Percentiles rank a stretch among this genome's conserved stretches.
Conservation (phyloP, 495 filamentous ascomycete species). For the Penicillium atrosanguineum region DNA sequence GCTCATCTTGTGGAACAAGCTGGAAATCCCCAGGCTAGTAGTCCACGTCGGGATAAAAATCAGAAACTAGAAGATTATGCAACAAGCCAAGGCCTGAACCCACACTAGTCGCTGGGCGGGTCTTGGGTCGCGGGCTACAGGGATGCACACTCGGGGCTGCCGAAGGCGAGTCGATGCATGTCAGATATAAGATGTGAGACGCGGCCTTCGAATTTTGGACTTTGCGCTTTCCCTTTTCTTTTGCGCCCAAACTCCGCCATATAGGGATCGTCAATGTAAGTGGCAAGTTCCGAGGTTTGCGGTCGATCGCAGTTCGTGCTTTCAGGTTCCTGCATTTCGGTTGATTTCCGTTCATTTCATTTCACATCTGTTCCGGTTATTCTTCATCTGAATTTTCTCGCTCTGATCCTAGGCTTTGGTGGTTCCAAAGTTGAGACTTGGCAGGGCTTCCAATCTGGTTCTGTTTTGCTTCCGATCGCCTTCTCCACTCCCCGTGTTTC, state of each 20-base stretch:
- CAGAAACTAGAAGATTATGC: not conserved
- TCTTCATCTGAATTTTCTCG: too few species aligned
- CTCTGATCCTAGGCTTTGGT: too few species aligned
- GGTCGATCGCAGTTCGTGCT: constrained; percentile 11
- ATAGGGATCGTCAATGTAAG: constrained; percentile 8
- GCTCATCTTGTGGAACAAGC: not conserved
- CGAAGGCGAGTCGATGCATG: constrained; percentile 19
- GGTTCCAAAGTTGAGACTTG: constrained; percentile 6
- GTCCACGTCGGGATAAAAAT: not conserved
- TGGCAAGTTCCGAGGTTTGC: constrained; percentile 1
- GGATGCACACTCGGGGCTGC: constrained; percentile 21
- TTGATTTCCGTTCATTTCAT: not conserved
- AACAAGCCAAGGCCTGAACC: not conserved
- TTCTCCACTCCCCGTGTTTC: constrained; percentile 17
- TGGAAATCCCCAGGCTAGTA: not conserved
- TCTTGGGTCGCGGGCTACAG: constrained; percentile 12
- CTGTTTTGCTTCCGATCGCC: constrained; percentile 22
- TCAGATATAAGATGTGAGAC: constrained; percentile 21
- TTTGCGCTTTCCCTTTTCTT: not conserved
- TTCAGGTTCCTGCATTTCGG: constrained; percentile 2
- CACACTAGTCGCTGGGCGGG: constrained; percentile 6
- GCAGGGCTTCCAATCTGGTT: constrained; percentile 22
- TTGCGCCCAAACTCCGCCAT: not conserved
- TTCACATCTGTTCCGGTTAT: not conserved
- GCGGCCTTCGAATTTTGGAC: not conserved